phyloP scores from a whole-genome alignment of 768 basidiomycete species.

The Tulasnella sp. region DNA sequence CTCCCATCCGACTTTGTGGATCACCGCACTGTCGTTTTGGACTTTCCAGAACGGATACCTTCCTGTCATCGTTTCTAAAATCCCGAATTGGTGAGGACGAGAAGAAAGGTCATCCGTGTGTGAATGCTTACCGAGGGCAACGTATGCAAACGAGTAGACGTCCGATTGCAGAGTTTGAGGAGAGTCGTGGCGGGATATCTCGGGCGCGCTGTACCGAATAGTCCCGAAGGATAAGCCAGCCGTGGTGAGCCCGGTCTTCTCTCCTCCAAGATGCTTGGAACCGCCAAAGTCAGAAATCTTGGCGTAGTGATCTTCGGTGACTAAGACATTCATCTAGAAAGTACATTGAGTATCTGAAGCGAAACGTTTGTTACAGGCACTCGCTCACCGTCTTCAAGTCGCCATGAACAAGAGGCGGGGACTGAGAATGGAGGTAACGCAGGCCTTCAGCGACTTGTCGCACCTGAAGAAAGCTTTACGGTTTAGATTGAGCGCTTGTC shows the following conservation, averaged over 20 bases:
- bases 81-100: background rate
- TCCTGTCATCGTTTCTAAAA: background rate
- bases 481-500: background rate
- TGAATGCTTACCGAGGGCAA: background rate
- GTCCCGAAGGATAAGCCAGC: background rate
- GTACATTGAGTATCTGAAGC: background rate
- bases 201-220: background rate
- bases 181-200: background rate
- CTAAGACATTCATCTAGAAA: background rate
- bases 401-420: slow-evolving; percentile 13
- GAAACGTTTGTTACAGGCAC: background rate
- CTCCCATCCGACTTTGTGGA: background rate
- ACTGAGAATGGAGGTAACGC: background rate
- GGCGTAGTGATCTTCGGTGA: background rate
- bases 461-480: background rate
- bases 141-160: background rate
- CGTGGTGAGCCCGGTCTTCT: background rate
- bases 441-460: background rate
- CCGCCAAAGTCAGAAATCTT: background rate
- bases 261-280: background rate
- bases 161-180: background rate
- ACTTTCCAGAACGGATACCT: background rate
- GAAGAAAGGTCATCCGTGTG: no score
- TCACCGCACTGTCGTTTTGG: background rate
- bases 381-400: slow-evolving; percentile 14